phyloP scores from a whole-genome alignment of 1,284 basidiomycete species.

The Ustilago bromivora region DNA sequence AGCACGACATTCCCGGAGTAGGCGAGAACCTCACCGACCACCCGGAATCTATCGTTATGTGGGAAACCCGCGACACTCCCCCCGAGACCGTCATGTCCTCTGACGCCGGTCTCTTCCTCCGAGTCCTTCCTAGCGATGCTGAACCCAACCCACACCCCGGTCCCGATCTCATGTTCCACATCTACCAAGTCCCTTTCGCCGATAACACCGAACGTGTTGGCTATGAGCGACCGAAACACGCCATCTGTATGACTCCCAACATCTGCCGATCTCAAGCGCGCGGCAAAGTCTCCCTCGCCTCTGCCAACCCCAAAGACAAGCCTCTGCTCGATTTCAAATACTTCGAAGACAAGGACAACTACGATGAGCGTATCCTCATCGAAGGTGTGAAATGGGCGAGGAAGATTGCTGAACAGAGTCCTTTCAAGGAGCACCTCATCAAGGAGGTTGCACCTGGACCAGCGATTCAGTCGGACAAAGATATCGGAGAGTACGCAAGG shows the following conservation, averaged over 20 bases:
- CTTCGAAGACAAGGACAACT: slow-evolving; percentile 72
- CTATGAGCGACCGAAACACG: slow-evolving; percentile 67
- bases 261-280: slow-evolving; percentile 71
- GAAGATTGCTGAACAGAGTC: slow-evolving; percentile 71
- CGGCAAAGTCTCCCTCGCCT: slow-evolving; percentile 69
- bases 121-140: slow-evolving; percentile 54
- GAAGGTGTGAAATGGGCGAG: slow-evolving; percentile 74
- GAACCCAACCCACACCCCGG: slow-evolving; percentile 64
- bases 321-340: slow-evolving; percentile 73
- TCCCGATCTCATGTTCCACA: slow-evolving; percentile 70
- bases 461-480: slow-evolving; percentile 64
- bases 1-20: slow-evolving; percentile 73
- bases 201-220: slow-evolving; percentile 69
- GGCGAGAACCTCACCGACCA: slow-evolving; percentile 75
- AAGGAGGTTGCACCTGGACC: slow-evolving; percentile 71
- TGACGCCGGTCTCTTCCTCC: slow-evolving; percentile 69
- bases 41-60: slow-evolving; percentile 69
- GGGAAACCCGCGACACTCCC: slow-evolving; percentile 68
- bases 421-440: slow-evolving; percentile 70
- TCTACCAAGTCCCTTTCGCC: slow-evolving; percentile 67
- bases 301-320: slow-evolving; percentile 71
- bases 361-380: slow-evolving; percentile 72
- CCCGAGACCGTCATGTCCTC: slow-evolving; percentile 69
- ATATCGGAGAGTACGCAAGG: slow-evolving; percentile 66
- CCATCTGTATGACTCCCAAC: slow-evolving; percentile 71